Evolutionary conservation across 495 filamentous ascomycete species (phyloP).

Genomic region (Tricharina praecox): DNA sequence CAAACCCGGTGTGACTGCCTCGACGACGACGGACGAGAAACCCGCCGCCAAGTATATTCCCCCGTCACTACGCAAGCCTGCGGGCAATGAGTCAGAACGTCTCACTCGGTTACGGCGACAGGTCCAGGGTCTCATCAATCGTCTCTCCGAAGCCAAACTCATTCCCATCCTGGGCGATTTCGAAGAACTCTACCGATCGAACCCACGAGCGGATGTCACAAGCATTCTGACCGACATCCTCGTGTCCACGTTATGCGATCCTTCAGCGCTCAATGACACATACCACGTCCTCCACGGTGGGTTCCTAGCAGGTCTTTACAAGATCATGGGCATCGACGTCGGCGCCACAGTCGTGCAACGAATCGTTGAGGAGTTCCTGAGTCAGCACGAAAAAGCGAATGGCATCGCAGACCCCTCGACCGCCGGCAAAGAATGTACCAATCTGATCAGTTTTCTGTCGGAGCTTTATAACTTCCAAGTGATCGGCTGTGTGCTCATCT

Average conservation of each 20-base stretch:
- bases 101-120: constrained; percentile 56
- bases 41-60: constrained; percentile 56
- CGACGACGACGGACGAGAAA: neutral
- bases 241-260: constrained; percentile 57
- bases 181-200: constrained; percentile 61
- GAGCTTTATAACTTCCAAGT: constrained; percentile 85
- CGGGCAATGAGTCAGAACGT: constrained; percentile 47
- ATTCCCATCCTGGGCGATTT: constrained; percentile 62
- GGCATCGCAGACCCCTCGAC: constrained; percentile 31
- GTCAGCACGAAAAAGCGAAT: constrained; percentile 33
- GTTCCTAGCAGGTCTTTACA: constrained; percentile 77
- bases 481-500: constrained; percentile 62
- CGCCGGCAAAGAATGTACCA: constrained; percentile 48
- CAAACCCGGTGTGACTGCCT: neutral
- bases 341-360: constrained; percentile 69
- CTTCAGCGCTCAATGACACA: constrained; percentile 59
- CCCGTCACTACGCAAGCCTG: constrained; percentile 55
- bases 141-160: constrained; percentile 77
- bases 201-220: constrained; percentile 71
- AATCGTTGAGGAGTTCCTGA: constrained; percentile 51
- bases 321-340: constrained; percentile 68
- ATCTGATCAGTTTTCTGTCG: constrained; percentile 69
- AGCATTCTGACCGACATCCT: constrained; percentile 57
- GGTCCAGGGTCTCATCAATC: constrained; percentile 76
- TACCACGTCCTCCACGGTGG: constrained; percentile 82